Conservation (phyloP, 495 filamentous ascomycete species). For the Lasiosphaeria hispida region DNA sequence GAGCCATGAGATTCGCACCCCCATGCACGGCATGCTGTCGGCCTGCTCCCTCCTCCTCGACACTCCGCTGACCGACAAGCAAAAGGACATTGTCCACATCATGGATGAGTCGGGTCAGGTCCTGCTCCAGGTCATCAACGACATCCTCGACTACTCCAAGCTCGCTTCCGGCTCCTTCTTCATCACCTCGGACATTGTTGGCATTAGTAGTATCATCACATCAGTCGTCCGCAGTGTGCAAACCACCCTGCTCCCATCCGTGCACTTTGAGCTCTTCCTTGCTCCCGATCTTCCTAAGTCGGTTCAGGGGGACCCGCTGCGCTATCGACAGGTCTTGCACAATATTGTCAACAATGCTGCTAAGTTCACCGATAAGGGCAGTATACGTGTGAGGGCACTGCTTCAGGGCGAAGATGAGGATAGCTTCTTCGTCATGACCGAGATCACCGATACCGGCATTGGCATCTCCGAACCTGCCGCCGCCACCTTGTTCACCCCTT, state of each 20-base stretch:
- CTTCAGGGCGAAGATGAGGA: conserved; percentile 39
- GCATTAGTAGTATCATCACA: conserved; percentile 44
- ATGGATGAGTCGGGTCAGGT: conserved; percentile 50
- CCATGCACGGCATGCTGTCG: conserved; percentile 53
- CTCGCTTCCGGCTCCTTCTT: conserved; percentile 45
- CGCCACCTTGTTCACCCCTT: conserved; percentile 72
- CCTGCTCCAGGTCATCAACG: conserved; percentile 50
- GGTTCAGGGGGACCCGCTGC: conserved; percentile 46
- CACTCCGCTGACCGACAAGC: conserved; percentile 34
- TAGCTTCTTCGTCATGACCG: conserved; percentile 49
- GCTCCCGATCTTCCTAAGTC: conserved; percentile 39
- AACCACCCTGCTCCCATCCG: conserved; percentile 32
- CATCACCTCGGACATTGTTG: conserved; percentile 44
- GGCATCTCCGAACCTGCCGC: conserved; percentile 64
- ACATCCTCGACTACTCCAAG: conserved; percentile 54
- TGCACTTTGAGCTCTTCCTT: conserved; percentile 38
- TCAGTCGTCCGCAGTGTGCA: conserved; percentile 52
- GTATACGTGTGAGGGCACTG: conserved; percentile 33
- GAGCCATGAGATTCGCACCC: conserved; percentile 53
- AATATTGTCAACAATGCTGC: conserved; percentile 48
- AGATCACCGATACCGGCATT: conserved; percentile 75
- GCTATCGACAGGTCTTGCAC: conserved; percentile 48
- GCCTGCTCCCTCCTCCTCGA: conserved; percentile 46
- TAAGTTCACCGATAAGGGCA: conserved; percentile 50
- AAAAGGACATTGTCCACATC: conserved; percentile 46